phyloP scores from a whole-genome alignment of 2,329 filamentous ascomycete genomes.

The Metarhizium sp. region DNA sequence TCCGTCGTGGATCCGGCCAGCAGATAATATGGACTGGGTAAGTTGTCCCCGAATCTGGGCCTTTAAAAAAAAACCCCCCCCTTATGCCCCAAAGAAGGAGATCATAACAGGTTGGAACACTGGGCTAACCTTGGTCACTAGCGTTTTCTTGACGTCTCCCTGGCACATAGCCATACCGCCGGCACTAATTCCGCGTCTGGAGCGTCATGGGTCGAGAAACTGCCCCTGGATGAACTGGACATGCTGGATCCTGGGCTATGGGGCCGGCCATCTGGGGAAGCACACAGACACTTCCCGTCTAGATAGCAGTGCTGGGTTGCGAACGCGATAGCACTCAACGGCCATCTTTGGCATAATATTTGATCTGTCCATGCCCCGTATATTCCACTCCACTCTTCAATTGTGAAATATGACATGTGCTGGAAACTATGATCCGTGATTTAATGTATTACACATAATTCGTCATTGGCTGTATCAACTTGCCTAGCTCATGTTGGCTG shows the following conservation, averaged over 20 bases:
- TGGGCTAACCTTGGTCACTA: slow-evolving; percentile 8
- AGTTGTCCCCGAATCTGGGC: slow-evolving; percentile 7
- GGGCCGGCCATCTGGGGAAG: slow-evolving; percentile 9
- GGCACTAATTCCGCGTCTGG: slow-evolving; percentile 17
- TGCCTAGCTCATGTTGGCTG: no score
- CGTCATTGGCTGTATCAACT: no score
- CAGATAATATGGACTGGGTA: slow-evolving; percentile 30
- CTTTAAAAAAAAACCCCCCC: no score
- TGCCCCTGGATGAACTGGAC: slow-evolving; percentile 16
- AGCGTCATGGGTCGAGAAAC: slow-evolving; percentile 20
- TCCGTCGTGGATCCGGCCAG: slow-evolving; percentile 23
- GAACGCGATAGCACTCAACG: no score
- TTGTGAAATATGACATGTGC: no score
- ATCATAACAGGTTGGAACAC: no score
- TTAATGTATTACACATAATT: no score
- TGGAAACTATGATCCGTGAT: no score
- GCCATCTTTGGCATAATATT: no score
- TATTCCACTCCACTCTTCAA: no score
- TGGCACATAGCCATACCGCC: slow-evolving; percentile 20
- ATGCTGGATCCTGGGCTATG: slow-evolving; percentile 16
- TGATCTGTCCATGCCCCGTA: no score
- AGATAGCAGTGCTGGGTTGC: background rate
- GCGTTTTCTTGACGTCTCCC: slow-evolving; percentile 24
- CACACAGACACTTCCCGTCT: background rate
- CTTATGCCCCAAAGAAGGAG: background rate